Evolutionary conservation across 23 red algal species (phyloP), one percentile per base, ranked within the genome.

Genomic region (Gracilaria gracilis): DNA sequence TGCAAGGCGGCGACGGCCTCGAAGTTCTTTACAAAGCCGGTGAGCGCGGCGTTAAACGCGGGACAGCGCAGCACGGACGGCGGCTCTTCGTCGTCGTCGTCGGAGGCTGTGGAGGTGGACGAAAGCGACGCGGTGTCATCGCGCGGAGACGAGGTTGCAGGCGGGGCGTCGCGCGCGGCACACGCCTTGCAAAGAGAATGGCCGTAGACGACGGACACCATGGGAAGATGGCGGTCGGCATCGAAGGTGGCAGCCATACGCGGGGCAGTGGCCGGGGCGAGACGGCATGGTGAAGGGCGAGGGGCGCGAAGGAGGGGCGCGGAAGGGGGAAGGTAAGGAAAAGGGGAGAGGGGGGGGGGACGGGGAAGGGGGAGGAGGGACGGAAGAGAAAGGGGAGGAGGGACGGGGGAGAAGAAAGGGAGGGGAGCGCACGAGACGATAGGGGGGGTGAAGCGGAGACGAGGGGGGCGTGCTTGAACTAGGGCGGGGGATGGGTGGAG

Each of bases 181-280:
- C 89, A 92, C n/a, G 24, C 36, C 3, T 74, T 39, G 79, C 89
- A 92, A 48, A 92, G 79, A 27, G 79, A 84, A 31, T 92, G 89
- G n/a, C 89, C 89, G 89, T 79, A 92, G 32, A 84, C 89, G 69
- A 92, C 89, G 47, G 89, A 92, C 58, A 92, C 89, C 89, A 92
- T 92, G 46, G 89, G 89, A 28, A 79, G 50, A 33, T 78, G 77
- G 31, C 57, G 32, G 67, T 57, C 64, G 27, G 59, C 69, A 55
- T 92, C 89, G 49, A 84, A 92, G 19, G 59, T 12, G 61, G 54
- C 62, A 35, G n/a, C 44, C 48, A 35, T 79, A 92, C 0, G 89
- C 40, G 20, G 89, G 79, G 25, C 89, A 92, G 47, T 84, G 67
- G 11, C 89, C 78, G 50, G 79, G 47, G 25, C 89, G 72, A 14